phyloP scores from a whole-genome alignment of 768 basidiomycete species.

The Leccinum variicolor region DNA sequence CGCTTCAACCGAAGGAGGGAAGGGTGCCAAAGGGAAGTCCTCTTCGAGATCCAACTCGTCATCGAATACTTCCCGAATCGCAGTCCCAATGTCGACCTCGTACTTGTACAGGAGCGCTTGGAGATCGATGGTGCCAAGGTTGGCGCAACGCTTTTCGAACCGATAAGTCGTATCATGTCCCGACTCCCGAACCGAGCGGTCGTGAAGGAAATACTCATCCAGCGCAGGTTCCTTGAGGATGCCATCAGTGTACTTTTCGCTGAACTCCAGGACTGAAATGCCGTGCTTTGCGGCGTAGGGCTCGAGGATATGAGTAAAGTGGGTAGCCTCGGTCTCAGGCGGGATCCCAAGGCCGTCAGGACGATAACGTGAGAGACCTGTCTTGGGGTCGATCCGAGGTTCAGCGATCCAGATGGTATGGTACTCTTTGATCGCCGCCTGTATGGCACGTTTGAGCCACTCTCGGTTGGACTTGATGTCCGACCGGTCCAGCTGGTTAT shows the following conservation, averaged over 20 bases:
- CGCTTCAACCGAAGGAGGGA: slow-evolving; percentile 76
- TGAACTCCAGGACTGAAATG: slow-evolving; percentile 92
- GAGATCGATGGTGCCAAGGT: slow-evolving; percentile 94
- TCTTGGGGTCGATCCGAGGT: slow-evolving; percentile 91
- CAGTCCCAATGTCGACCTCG: slow-evolving; percentile 97
- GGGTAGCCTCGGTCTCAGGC: slow-evolving; percentile 97
- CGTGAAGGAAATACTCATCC: slow-evolving; percentile 97
- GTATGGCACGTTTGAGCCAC: slow-evolving; percentile 95
- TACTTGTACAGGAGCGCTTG: slow-evolving; percentile 98
- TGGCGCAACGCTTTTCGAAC: slow-evolving; percentile 96
- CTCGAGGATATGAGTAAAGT: slow-evolving; percentile 97
- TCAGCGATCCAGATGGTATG: slow-evolving; percentile 96
- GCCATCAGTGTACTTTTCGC: slow-evolving; percentile 91
- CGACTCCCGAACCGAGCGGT: slow-evolving; percentile 93
- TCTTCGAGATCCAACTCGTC: slow-evolving; percentile 91
- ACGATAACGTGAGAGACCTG: slow-evolving; percentile 91
- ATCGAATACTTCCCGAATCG: slow-evolving; percentile 92
- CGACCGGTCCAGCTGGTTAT: slow-evolving; percentile 88
- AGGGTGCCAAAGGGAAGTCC: slow-evolving; percentile 87
- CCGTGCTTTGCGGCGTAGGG: slow-evolving; percentile 92
- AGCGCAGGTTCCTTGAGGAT: slow-evolving; percentile 79
- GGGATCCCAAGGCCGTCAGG: slow-evolving; percentile 95
- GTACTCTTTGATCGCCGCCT: slow-evolving; percentile 98
- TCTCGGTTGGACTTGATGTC: slow-evolving; percentile 72
- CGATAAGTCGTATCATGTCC: slow-evolving; percentile 97